Evolutionary conservation across 2,329 filamentous ascomycete species (phyloP), one percentile per base, ranked within the genome.

Genomic region (Dactylellina haptotyla): DNA sequence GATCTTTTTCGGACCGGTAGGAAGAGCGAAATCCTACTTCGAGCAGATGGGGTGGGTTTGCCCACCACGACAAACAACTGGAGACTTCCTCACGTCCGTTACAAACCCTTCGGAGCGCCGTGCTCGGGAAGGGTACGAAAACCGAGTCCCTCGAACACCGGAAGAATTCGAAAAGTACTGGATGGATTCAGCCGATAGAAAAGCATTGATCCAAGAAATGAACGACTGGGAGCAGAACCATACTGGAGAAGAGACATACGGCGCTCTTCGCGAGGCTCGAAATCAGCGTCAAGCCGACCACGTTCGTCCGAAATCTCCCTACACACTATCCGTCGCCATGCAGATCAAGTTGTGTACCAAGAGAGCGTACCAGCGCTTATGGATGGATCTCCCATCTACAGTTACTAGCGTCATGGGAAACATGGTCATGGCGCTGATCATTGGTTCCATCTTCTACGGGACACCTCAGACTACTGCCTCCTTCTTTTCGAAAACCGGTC

Each of bases 1-100:
- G 78, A 93, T 93, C 72, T 94, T 87, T 81, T 93, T 89, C 75
- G 91, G 91, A 0, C 85, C 86, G 0, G 85, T 87, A 0, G 79
- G 77, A 4, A 79, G 83, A 1, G 90, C 90, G 0, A 88, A 85
- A 77, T 79, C 79, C 0, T 93, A 87, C 80, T 93, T 93, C 72
- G 86, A 88, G 76, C 81, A 84, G 10, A 86, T 90, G 80, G 90
- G 90, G 41, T 93, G 87, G 84, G 79, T 85, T 32, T 91, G 89
- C 76, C 88, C 88, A 0, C 80, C 84, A 1, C 84, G 89, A 1
- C 88, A 91, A 78, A 91, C 88, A 0, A 89, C 86, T 0, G 87
- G 85, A 1, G 89, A 91, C 77, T 91, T 91, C 77, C 81, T 91
- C 9, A 91, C 89, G 0, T 87, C 87, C 0, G 82, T 91, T 25